phyloP scores from a whole-genome alignment of 2,329 filamentous ascomycete genomes.

The Cordyceps pruinosa region DNA sequence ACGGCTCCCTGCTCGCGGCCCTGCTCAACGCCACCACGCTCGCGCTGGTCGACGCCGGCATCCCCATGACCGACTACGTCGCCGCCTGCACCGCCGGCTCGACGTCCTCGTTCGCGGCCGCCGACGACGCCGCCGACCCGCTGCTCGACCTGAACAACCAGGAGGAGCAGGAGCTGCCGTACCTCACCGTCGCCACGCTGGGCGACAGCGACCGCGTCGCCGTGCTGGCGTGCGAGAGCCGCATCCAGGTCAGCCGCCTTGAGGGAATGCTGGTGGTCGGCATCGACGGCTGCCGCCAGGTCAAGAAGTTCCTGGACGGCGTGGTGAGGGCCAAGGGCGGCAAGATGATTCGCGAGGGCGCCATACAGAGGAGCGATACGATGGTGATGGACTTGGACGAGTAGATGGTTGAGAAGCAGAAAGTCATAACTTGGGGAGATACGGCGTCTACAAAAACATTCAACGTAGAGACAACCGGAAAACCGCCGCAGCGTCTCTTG shows the following conservation, averaged over 20 bases:
- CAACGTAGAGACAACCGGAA: background rate
- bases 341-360: conserved; percentile 53
- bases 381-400: conserved; percentile 44
- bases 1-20: conserved; percentile 83
- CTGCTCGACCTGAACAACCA: conserved; percentile 71
- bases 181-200: conserved; percentile 76
- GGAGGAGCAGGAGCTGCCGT: conserved; percentile 84
- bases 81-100: conserved; percentile 82
- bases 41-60: conserved; percentile 86
- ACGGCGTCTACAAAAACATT: conserved; percentile 1
- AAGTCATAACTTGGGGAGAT: conserved; percentile 6
- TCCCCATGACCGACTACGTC: conserved; percentile 91
- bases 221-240: conserved; percentile 78
- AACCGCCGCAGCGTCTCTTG: background rate
- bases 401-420: background rate
- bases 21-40: conserved; percentile 88
- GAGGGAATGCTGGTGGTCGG: conserved; percentile 92
- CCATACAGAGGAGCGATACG: conserved; percentile 40
- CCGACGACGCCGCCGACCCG: conserved; percentile 66
- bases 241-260: conserved; percentile 71
- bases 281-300: conserved; percentile 83
- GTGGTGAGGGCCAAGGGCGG: conserved; percentile 67
- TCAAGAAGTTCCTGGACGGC: conserved; percentile 71
- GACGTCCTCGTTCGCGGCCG: conserved; percentile 57
- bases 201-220: conserved; percentile 68